These are phyloP conservation scores for Pseudotulostoma volvatum DNA, from an alignment of 495 filamentous ascomycete genomes.

Conservation along the genomic window DNA sequence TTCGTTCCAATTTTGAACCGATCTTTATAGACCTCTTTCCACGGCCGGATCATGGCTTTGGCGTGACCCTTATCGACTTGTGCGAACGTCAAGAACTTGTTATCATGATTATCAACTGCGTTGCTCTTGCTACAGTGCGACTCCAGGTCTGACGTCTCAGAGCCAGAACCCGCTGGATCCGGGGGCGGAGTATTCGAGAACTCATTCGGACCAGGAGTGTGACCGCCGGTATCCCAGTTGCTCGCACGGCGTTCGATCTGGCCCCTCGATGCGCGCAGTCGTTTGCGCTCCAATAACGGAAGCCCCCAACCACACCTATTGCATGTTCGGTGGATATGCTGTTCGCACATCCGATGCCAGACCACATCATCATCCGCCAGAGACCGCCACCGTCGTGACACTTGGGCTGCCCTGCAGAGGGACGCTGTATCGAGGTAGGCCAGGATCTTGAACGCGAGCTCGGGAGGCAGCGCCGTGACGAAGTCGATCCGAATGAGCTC, in stretches of 20 bases:
- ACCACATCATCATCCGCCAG: conserved; percentile 93
- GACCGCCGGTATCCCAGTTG: conserved; percentile 23
- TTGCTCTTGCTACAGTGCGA: conserved; percentile 23
- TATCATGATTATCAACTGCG: no score
- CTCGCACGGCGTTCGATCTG: conserved; percentile 62
- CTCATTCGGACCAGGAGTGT: conserved; percentile 8
- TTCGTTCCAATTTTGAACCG: conserved; percentile 82
- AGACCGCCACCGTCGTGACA: conserved; percentile 71
- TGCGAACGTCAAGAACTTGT: conserved; percentile 13
- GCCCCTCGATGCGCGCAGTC: conserved; percentile 71
- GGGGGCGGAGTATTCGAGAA: conserved; percentile 1
- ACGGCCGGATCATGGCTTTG: conserved; percentile 45
- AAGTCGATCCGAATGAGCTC: conserved; percentile 96
- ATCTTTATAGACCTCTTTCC: conserved; percentile 88
- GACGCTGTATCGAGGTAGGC: conserved; percentile 87
- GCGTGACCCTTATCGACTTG: conserved; percentile 25
- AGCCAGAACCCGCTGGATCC: conserved; percentile 7
- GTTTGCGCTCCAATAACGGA: conserved; percentile 74
- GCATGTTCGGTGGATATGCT: conserved; percentile 93
- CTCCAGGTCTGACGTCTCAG: conserved; percentile 7
- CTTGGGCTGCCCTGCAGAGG: conserved; percentile 93
- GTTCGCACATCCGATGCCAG: conserved; percentile 98
- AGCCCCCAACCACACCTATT: conserved; percentile 94
- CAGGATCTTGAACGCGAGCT: conserved; percentile 85
- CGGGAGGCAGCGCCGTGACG: conserved; percentile 67